A percentile compares a stretch with the other conserved stretches of the same genome.
Conservation (phyloP, 2,329 filamentous ascomycete species). For the Pseudocercospora musae region DNA sequence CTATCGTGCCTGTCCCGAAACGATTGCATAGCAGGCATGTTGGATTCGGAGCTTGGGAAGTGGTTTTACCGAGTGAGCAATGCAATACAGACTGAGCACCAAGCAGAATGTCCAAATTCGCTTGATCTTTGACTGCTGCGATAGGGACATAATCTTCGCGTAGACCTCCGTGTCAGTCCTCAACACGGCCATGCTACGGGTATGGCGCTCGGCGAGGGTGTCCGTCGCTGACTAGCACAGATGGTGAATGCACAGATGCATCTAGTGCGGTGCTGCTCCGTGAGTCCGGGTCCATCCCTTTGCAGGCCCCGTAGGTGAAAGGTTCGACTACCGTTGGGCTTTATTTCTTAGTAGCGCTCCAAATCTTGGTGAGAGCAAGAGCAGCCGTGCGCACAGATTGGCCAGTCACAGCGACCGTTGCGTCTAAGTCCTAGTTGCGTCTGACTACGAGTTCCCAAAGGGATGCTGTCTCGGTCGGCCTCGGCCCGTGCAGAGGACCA, state of each 20-base stretch:
- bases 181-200: background rate
- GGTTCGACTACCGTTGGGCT: no score
- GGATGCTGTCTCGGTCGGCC: background rate
- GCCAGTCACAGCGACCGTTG: no score
- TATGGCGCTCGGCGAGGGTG: background rate
- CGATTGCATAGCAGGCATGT: background rate
- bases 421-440: no score
- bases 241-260: background rate
- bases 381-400: no score
- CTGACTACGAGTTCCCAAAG: no score
- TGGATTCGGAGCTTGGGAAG: background rate
- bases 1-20: constrained; percentile 1
- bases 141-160: background rate
- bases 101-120: background rate
- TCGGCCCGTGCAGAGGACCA: background rate
- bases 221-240: background rate
- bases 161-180: background rate
- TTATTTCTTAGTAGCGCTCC: no score
- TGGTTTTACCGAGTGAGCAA: background rate
- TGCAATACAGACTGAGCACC: background rate
- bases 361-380: no score
- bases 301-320: no score
- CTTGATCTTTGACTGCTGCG: background rate
- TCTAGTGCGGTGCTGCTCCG: background rate
- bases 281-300: no score